Evolutionary conservation across 1,284 basidiomycete species (phyloP).

Genomic region (Apiotrichum gamsii): DNA sequence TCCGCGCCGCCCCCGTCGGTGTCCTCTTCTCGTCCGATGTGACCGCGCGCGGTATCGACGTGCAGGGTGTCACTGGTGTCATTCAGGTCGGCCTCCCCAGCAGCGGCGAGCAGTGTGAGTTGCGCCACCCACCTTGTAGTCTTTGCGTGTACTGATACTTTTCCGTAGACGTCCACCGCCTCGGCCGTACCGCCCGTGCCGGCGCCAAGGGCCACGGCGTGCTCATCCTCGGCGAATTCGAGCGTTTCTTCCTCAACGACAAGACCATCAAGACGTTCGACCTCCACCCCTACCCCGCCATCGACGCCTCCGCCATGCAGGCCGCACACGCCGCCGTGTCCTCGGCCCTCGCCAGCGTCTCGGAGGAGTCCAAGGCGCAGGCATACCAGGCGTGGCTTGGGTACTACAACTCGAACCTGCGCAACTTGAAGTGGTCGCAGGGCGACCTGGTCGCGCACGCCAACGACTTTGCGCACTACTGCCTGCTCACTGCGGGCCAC

Average conservation of each 20-base stretch:
- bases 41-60: slow-evolving; percentile 53
- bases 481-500: slow-evolving; percentile 49
- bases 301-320: slow-evolving; percentile 12
- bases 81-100: slow-evolving; percentile 54
- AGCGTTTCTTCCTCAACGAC: slow-evolving; percentile 54
- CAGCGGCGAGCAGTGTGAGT: slow-evolving; percentile 47
- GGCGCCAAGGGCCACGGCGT: slow-evolving; percentile 54
- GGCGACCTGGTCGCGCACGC: slow-evolving; percentile 50
- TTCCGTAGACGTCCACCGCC: slow-evolving; percentile 45
- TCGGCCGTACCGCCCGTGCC: slow-evolving; percentile 53
- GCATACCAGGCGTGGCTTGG: slow-evolving; percentile 58
- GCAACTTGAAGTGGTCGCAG: slow-evolving; percentile 49
- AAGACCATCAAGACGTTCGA: slow-evolving; percentile 50
- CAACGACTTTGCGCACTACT: slow-evolving; percentile 51
- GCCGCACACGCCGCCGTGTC: slow-evolving; percentile 25
- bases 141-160: too few species aligned
- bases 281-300: slow-evolving; percentile 35
- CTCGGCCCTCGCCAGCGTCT: slow-evolving; percentile 31
- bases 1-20: slow-evolving; percentile 52
- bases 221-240: slow-evolving; percentile 55
- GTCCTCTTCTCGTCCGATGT: slow-evolving; percentile 51
- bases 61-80: slow-evolving; percentile 49
- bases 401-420: slow-evolving; percentile 54
- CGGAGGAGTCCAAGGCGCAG: slow-evolving; percentile 50
- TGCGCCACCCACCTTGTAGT: not conserved